These are phyloP conservation scores for Linnemannia zychae DNA, from an alignment of 192 early-diverging fungal species.

Conservation along the genomic window DNA sequence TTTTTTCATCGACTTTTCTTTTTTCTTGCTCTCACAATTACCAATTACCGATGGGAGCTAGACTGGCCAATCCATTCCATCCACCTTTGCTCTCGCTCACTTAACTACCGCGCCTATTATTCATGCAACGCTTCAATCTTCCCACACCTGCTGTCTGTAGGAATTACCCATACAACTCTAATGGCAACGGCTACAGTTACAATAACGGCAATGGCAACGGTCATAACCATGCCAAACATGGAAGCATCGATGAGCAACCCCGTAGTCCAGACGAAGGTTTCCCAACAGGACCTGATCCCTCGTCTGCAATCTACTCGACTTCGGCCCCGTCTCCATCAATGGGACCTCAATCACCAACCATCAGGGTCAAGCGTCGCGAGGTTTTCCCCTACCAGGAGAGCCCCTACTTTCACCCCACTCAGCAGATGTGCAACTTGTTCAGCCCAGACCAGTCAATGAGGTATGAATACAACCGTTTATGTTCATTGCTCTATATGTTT, in stretches of 20 bases:
- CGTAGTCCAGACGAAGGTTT: slow-evolving; percentile 22
- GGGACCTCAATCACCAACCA: background rate
- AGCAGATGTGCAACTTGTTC: slow-evolving; percentile 72
- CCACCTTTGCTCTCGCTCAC: no score
- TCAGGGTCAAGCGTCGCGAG: slow-evolving; percentile 42
- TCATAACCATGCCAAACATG: slow-evolving; percentile 5
- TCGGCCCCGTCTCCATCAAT: slow-evolving; percentile 40
- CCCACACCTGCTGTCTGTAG: background rate
- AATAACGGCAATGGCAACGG: slow-evolving; percentile 5
- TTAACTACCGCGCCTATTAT: background rate
- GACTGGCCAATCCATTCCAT: background rate
- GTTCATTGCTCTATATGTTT: background rate
- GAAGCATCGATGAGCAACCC: slow-evolving; percentile 25
- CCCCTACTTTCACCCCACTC: slow-evolving; percentile 78
- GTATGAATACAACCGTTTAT: slow-evolving; percentile 31
- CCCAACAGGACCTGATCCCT: slow-evolving; percentile 27
- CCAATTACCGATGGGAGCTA: background rate
- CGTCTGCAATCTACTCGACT: slow-evolving; percentile 35
- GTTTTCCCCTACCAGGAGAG: slow-evolving; percentile 66
- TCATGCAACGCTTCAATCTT: background rate
- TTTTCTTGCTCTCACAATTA: background rate
- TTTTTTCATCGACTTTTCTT: background rate
- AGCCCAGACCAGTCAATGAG: slow-evolving; percentile 70
- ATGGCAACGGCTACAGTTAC: slow-evolving; percentile 23
- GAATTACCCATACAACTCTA: slow-evolving; percentile 28